These are phyloP conservation scores for Penicillium sp. DNA, from an alignment of 2,329 filamentous ascomycete species.

Conservation along the genomic window DNA sequence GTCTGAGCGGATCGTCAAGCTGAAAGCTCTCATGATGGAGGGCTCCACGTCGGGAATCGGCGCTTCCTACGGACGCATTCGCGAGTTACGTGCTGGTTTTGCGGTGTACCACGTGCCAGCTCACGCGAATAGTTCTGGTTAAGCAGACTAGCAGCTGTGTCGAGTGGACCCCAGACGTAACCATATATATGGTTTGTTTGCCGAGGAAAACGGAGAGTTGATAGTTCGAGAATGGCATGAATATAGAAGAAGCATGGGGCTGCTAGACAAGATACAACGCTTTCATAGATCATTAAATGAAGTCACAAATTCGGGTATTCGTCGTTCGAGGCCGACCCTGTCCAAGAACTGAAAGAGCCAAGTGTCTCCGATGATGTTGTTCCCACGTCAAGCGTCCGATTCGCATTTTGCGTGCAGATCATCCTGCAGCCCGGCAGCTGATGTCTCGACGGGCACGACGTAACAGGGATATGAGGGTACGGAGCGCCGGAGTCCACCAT, in stretches of 20 bases:
- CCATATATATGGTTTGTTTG: neutral
- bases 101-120: conserved; percentile 21
- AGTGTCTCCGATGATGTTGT: conserved; percentile 14
- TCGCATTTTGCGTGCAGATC: conserved; percentile 21
- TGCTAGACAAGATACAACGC: neutral
- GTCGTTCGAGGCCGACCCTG: neutral
- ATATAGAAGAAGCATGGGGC: neutral
- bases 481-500: neutral
- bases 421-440: conserved; percentile 20
- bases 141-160: neutral
- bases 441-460: conserved; percentile 17
- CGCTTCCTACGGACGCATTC: conserved; percentile 1
- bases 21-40: conserved; percentile 15
- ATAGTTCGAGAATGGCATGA: neutral
- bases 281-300: neutral
- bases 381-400: conserved; percentile 14
- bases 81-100: conserved; percentile 3
- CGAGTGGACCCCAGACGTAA: neutral
- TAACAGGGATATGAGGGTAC: conserved; percentile 1
- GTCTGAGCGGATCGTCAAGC: conserved; percentile 21
- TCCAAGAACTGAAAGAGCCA: neutral
- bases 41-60: conserved; percentile 26
- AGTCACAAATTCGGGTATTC: neutral
- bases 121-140: neutral
- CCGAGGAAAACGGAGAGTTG: neutral